Base-by-base conservation (phyloP, 2,329 filamentous ascomycete genomes). In the Eutypella sp. region DNA sequence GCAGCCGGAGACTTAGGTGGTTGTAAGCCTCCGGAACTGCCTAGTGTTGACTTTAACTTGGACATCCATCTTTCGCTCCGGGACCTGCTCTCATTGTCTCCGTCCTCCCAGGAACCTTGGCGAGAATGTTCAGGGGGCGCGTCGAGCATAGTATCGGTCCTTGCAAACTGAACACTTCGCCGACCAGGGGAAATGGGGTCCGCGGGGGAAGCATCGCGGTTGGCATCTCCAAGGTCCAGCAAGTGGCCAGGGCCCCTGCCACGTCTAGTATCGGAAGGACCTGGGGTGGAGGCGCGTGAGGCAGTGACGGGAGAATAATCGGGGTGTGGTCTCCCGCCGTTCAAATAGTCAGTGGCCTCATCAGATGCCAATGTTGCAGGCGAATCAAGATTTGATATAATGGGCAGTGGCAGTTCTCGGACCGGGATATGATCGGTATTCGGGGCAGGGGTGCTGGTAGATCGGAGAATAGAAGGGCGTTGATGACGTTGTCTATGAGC, bases 81-180 rank as follows among this genome's bases (percentile, higher is more conserved):
- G 19, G 78, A 78, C 64, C 82, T 84, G 46, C 69, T 71, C 13
- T 72, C 64, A 8, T 70, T 68, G 31, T 87, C 86, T n/a, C 67
- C 74, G 42, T 86, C 82, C 39, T 86, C 82, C 69, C 78, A 78
- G 4, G 86, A 89, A 27, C 79, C 76, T 37, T 84, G 76, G 47
- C 82, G 75, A 25, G 76, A 79, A 53, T 82, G 79, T 18, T 71
- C 63, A 18, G 65, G 54, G 7, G 74, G 67, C 5, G 73, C 67
- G 27, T 78, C 81, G 53, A 66, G 60, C 52, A 62, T 70, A 23
- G 68, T 65, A 41, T 81, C 74, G 13, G 76, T 69, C 24, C 80
- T 75, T 2, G 78, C 81, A 61, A 95, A 93, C 56, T 93, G 88
- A 3, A 95, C 87, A 60, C 85, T 92, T 46, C 79, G 78, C 42